Evolutionary conservation across 257 asterid genomes (phyloP).

Genomic region (Solanum pimpinellifolium): DNA sequence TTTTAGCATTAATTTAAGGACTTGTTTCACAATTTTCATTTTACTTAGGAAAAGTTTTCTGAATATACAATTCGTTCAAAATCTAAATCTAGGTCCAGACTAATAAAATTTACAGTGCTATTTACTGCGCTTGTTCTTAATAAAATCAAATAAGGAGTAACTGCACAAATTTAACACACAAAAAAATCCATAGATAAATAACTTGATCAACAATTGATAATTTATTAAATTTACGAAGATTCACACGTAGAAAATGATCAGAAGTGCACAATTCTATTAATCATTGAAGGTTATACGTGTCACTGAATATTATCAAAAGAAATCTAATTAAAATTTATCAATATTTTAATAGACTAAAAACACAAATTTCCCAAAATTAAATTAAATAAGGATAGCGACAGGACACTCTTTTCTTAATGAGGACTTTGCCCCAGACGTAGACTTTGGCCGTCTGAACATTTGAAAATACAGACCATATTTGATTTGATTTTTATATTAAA

Average conservation of each 20-base stretch:
- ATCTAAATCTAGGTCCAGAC: fast-evolving
- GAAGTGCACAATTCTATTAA: not conserved
- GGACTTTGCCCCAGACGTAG: not conserved
- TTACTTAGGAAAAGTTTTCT: not conserved
- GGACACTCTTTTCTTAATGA: not conserved
- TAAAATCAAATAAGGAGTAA: not conserved
- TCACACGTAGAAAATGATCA: not conserved
- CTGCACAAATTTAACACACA: not conserved
- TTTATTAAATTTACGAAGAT: not conserved
- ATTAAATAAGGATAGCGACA: not conserved
- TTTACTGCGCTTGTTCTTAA: not conserved
- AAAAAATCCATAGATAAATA: not conserved
- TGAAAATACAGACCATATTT: not conserved
- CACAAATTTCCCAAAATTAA: not conserved
- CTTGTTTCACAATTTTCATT: not conserved
- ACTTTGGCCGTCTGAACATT: not conserved
- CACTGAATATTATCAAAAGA: not conserved
- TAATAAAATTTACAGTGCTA: not conserved
- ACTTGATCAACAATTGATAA: not conserved
- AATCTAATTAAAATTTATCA: not conserved
- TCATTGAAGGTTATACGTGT: not conserved
- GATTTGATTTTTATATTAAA: not conserved
- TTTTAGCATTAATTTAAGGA: too few relatives aligned
- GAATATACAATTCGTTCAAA: not conserved
- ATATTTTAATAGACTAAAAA: not conserved